Evolutionary conservation across 768 basidiomycete species (phyloP).

Genomic region (Lactifluus volemus): DNA sequence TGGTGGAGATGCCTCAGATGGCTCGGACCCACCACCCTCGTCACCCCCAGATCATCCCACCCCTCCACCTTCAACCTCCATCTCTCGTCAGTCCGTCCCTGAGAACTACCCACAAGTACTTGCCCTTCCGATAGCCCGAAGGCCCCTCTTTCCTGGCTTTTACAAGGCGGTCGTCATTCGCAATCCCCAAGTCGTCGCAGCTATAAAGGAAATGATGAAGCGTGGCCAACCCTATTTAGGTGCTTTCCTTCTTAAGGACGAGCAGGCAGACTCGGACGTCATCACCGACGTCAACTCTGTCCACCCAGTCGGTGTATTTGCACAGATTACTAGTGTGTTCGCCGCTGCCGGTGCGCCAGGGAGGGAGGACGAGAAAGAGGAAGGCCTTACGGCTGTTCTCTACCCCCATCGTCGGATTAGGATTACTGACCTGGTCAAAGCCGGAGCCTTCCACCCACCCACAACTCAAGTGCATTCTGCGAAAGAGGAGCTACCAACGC

Average conservation of each 20-base stretch:
- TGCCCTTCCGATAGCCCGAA: slow-evolving; percentile 88
- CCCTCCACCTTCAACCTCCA: slow-evolving; percentile 39
- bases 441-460: slow-evolving; percentile 34
- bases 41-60: slow-evolving; percentile 31
- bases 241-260: slow-evolving; percentile 93
- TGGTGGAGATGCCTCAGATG: slow-evolving; percentile 30
- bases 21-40: slow-evolving; percentile 32
- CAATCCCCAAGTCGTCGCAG: slow-evolving; percentile 83
- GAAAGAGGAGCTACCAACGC: slow-evolving; percentile 36
- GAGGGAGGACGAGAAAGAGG: slow-evolving; percentile 71
- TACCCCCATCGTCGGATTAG: slow-evolving; percentile 88
- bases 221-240: slow-evolving; percentile 96
- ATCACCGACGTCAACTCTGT: slow-evolving; percentile 84
- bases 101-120: slow-evolving; percentile 90
- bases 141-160: slow-evolving; percentile 95
- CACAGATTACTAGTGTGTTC: slow-evolving; percentile 93
- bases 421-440: slow-evolving; percentile 80
- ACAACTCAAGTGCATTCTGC: slow-evolving; percentile 32
- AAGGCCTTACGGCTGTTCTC: slow-evolving; percentile 88
- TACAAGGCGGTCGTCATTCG: slow-evolving; percentile 96
- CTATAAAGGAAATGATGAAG: slow-evolving; percentile 94
- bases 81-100: slow-evolving; percentile 82
- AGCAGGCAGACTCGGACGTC: slow-evolving; percentile 84
- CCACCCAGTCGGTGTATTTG: slow-evolving; percentile 91
- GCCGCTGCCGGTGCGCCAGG: slow-evolving; percentile 44